phyloP scores from a whole-genome alignment of 768 basidiomycete species.

The Leccinum arenicola region DNA sequence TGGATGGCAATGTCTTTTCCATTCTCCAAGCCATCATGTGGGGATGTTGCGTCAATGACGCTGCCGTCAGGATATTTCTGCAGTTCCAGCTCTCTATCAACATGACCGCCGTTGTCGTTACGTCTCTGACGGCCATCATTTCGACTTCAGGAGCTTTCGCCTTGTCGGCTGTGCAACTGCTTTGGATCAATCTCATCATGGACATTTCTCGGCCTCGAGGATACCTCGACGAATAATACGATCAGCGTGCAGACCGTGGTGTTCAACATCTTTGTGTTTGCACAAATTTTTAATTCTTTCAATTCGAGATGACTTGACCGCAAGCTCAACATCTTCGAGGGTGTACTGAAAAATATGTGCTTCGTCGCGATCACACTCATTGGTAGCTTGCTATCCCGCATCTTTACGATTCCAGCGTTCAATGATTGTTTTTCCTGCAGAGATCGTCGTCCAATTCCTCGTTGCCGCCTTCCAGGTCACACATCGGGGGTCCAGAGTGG shows the following conservation, averaged over 20 bases:
- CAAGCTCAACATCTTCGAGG: slow-evolving; percentile 85
- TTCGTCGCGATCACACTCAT: slow-evolving; percentile 83
- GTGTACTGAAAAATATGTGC: slow-evolving; percentile 74
- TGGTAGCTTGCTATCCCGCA: slow-evolving; percentile 47
- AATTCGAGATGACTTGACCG: slow-evolving; percentile 88
- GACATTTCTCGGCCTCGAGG: slow-evolving; percentile 77
- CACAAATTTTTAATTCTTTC: slow-evolving; percentile 94
- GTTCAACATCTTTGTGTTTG: slow-evolving; percentile 98
- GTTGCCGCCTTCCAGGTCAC: slow-evolving; percentile 93
- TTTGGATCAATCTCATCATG: slow-evolving; percentile 99
- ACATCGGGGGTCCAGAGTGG: slow-evolving; percentile 87
- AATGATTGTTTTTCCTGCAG: slow-evolving; percentile 37
- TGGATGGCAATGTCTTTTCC: slow-evolving; percentile 96
- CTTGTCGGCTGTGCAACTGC: slow-evolving; percentile 91
- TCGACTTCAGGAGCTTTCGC: slow-evolving; percentile 73
- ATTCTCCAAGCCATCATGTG: slow-evolving; percentile 98
- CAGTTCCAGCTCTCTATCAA: slow-evolving; percentile 96
- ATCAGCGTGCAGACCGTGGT: slow-evolving; percentile 83
- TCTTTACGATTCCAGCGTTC: slow-evolving; percentile 4
- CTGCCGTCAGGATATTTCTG: slow-evolving; percentile 92
- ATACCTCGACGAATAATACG: slow-evolving; percentile 33
- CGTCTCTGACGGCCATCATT: slow-evolving; percentile 86
- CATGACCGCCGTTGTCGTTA: slow-evolving; percentile 92
- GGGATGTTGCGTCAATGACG: slow-evolving; percentile 99
- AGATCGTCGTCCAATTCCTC: slow-evolving; percentile 80